Conservation (phyloP, 768 basidiomycete species). For the Russula dissimulans region DNA sequence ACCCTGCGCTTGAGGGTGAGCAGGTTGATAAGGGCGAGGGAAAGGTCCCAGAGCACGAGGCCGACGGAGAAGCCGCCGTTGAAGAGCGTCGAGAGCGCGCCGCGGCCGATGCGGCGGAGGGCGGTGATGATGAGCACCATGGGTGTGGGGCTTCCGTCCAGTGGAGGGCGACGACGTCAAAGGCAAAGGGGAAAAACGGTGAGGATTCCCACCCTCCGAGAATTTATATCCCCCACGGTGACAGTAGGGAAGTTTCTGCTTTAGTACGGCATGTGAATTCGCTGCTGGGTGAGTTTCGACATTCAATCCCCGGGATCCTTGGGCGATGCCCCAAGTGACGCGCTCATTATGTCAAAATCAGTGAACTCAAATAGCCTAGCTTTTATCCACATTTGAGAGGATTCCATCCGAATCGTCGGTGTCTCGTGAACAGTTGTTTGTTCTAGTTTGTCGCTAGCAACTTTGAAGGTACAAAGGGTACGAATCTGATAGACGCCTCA, state of each 20-base stretch:
- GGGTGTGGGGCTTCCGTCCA: neutral
- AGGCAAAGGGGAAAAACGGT: too few relatives aligned
- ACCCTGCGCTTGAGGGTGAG: slow-evolving; percentile 39
- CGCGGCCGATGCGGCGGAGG: slow-evolving; percentile 15
- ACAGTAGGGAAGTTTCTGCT: slow-evolving; percentile 8
- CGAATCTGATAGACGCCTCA: too few relatives aligned
- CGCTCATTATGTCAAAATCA: too few relatives aligned
- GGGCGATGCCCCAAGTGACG: too few relatives aligned
- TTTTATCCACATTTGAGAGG: too few relatives aligned
- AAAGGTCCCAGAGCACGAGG: slow-evolving; percentile 43
- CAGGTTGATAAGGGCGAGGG: slow-evolving; percentile 43
- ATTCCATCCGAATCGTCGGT: too few relatives aligned
- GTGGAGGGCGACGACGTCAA: too few relatives aligned
- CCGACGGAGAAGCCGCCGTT: slow-evolving; percentile 4
- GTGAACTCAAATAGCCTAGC: too few relatives aligned
- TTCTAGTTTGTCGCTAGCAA: too few relatives aligned
- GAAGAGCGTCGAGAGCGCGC: neutral
- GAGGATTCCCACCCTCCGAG: neutral
- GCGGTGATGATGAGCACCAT: slow-evolving; percentile 12
- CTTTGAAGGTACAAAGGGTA: too few relatives aligned
- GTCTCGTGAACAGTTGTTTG: too few relatives aligned
- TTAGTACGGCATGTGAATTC: neutral
- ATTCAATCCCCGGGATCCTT: neutral
- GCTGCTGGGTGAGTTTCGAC: neutral
- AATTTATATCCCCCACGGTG: neutral